These are phyloP conservation scores for Mercurialis annua DNA, from an alignment of 345 rosid genomes.

Conservation along the genomic window DNA sequence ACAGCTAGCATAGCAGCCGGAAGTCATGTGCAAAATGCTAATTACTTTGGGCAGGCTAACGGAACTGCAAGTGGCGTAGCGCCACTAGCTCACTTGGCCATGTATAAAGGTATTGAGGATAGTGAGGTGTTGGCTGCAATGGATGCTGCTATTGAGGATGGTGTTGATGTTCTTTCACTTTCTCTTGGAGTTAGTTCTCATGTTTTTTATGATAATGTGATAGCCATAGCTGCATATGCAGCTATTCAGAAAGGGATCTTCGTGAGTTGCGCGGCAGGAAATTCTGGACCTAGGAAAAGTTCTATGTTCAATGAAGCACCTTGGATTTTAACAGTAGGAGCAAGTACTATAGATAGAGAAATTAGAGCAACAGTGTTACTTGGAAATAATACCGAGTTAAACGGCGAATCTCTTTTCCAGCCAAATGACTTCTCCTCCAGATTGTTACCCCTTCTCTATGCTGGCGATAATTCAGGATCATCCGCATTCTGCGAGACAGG, in stretches of 20 bases:
- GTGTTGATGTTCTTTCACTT: slow-evolving; percentile 55
- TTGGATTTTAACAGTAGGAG: slow-evolving; percentile 40
- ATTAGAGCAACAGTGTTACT: slow-evolving; percentile 31
- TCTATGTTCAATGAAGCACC: slow-evolving; percentile 32
- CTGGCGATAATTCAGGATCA: not conserved
- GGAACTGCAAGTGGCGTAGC: slow-evolving; percentile 44
- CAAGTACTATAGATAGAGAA: slow-evolving; percentile 30
- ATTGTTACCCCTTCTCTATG: slow-evolving; percentile 15
- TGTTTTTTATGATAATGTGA: slow-evolving; percentile 28
- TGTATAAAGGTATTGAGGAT: slow-evolving; percentile 49
- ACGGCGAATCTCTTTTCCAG: slow-evolving; percentile 16
- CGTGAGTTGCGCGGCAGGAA: slow-evolving; percentile 39
- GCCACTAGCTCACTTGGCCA: slow-evolving; percentile 47
- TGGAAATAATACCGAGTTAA: slow-evolving; percentile 21
- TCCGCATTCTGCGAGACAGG: not conserved
- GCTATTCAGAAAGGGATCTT: slow-evolving; percentile 31
- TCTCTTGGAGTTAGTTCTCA: slow-evolving; percentile 38
- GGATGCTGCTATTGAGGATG: slow-evolving; percentile 59
- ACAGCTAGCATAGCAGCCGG: slow-evolving; percentile 43
- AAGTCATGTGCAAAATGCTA: slow-evolving; percentile 30
- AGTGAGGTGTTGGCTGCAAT: slow-evolving; percentile 62
- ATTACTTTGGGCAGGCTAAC: slow-evolving; percentile 36
- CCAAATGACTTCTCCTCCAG: not conserved
- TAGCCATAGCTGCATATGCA: slow-evolving; percentile 34
- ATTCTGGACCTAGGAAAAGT: slow-evolving; percentile 27